Base-by-base conservation (phyloP, 2,329 filamentous ascomycete species). In the Alternaria metachromatica region DNA sequence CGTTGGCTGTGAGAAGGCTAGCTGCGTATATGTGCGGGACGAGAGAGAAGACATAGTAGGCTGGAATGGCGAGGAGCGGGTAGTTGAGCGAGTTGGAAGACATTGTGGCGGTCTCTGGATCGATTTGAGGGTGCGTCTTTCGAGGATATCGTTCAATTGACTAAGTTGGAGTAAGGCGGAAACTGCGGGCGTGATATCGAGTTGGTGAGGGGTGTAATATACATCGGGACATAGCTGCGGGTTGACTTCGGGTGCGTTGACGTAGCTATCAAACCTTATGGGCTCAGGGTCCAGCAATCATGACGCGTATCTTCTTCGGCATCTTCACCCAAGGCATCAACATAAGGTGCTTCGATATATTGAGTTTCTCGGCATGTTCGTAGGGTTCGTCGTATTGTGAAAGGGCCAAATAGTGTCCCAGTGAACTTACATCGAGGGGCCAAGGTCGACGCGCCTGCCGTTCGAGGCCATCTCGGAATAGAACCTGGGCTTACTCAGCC, bases 41-140 rank as follows among this genome's bases (percentile, higher is more conserved):
- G 20, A 72, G 28, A 23, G 67, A 70, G 63, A 75, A 74, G 62
- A 71, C 21, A 13, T 75, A 74, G 69, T 73, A 75, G 20, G 70
- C 71, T 13, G 72, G 72, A 43, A 75, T 75, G 30, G 70, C 66
- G 50, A 75, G 69, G 49, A 75, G 69, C 4, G 67, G 70, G 60
- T 75, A 75, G 53, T 73, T 75, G 43, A 73, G 60, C 6, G 66
- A 46, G 10, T 64, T 67, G 23, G 68, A 65, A 12, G 70, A 60
- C 71, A 75, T 72, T 23, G 25, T 63, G 53, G 33, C 5, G 41
- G 23, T 46, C 41, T 59, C 7, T n/a, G 6, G 12, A 7, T 56
- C 23, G 12, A 6, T 46, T 30, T 33, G 21, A 23, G 26, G 15
- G 15, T 13, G n/a, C 7, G 11, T 11, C 10, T 6, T 21, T 25